phyloP scores from a whole-genome alignment of 805 yeast species.

The Zygoascus ofunaensis region DNA sequence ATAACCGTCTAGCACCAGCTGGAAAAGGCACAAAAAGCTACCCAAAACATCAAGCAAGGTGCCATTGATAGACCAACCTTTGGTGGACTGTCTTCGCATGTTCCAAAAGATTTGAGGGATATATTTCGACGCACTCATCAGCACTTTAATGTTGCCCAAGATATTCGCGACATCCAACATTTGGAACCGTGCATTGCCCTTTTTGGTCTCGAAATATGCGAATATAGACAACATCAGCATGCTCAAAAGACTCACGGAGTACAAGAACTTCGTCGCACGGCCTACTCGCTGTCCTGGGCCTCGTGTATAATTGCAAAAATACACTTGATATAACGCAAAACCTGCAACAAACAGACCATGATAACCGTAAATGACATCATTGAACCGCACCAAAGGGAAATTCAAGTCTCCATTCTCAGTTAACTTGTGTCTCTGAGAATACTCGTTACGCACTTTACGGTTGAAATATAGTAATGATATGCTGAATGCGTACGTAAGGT shows the following conservation, averaged over 20 bases:
- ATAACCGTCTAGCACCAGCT: slow-evolving; percentile 34
- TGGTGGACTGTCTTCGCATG: slow-evolving; percentile 34
- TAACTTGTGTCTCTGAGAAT: slow-evolving; percentile 25
- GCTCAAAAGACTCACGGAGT: slow-evolving; percentile 16
- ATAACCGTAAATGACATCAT: slow-evolving; percentile 37
- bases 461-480: slow-evolving; percentile 27
- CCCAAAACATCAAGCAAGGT: slow-evolving; percentile 37
- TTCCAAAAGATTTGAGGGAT: slow-evolving; percentile 41
- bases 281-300: slow-evolving; percentile 25
- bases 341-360: slow-evolving; percentile 36
- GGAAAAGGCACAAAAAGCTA: slow-evolving; percentile 32
- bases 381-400: slow-evolving; percentile 35
- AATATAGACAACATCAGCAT: slow-evolving; percentile 20
- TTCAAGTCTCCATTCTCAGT: slow-evolving; percentile 16
- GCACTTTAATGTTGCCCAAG: slow-evolving; percentile 38
- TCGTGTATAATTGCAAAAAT: slow-evolving; percentile 30
- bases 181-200: slow-evolving; percentile 12
- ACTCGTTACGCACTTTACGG: slow-evolving; percentile 27
- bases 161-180: slow-evolving; percentile 33
- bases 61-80: slow-evolving; percentile 37
- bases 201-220: slow-evolving; percentile 13
- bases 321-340: slow-evolving; percentile 31
- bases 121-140: slow-evolving; percentile 38
- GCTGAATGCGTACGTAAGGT: slow-evolving; percentile 26
- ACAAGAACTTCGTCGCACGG: slow-evolving; percentile 18